phyloP scores from a whole-genome alignment of 352 stramenopile species.

The Globisporangium orthogonon region DNA sequence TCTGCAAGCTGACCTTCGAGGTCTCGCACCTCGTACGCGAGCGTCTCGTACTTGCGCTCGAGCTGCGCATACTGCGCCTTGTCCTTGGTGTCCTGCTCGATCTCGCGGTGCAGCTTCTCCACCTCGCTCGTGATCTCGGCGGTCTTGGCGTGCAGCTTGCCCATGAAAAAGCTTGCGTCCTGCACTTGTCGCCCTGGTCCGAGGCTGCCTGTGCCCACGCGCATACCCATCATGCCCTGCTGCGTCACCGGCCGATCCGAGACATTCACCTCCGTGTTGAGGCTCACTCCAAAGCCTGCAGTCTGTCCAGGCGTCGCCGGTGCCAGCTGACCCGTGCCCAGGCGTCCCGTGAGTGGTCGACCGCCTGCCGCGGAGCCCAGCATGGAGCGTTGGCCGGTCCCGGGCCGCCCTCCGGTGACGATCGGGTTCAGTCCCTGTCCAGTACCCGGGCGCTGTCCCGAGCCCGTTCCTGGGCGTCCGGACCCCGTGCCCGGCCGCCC shows the following conservation, averaged over 20 bases:
- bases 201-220: slow-evolving; percentile 44
- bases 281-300: slow-evolving; percentile 62
- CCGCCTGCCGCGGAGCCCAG: slow-evolving; percentile 42
- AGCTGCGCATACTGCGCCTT: slow-evolving; percentile 88
- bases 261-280: slow-evolving; percentile 90
- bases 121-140: slow-evolving; percentile 83
- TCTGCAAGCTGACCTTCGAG: slow-evolving; percentile 90
- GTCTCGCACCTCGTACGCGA: slow-evolving; percentile 63
- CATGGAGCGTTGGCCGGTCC: slow-evolving; percentile 44
- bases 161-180: slow-evolving; percentile 88
- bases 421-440: slow-evolving; percentile 59
- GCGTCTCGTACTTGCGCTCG: slow-evolving; percentile 69
- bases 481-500: slow-evolving; percentile 46
- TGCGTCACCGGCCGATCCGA: slow-evolving; percentile 89
- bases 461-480: slow-evolving; percentile 36
- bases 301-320: slow-evolving; percentile 63
- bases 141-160: slow-evolving; percentile 88
- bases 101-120: slow-evolving; percentile 71
- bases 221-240: slow-evolving; percentile 92
- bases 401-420: slow-evolving; percentile 30
- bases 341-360: slow-evolving; percentile 42
- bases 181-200: slow-evolving; percentile 79
- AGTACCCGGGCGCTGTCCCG: slow-evolving; percentile 38
- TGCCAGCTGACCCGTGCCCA: slow-evolving; percentile 48
- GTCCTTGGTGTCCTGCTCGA: slow-evolving; percentile 81